Conservation (phyloP, 2,329 filamentous ascomycete genomes). For the Aureobasidium sp. region DNA sequence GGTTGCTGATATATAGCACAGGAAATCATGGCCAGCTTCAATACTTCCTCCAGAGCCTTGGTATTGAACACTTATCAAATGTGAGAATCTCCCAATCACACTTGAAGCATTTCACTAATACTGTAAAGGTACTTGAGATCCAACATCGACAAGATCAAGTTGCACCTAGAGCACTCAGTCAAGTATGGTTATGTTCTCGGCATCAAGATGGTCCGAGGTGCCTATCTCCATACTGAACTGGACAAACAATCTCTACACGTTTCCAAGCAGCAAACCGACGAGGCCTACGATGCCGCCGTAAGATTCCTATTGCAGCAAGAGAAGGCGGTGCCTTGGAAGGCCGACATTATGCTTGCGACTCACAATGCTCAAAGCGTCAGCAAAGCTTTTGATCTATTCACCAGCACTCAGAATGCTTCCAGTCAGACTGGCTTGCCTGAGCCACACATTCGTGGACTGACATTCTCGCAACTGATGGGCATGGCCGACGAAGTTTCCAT, state of each 20-base stretch:
- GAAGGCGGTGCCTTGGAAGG: conserved; percentile 41
- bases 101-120: too few species aligned
- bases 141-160: too few species aligned
- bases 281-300: conserved; percentile 73
- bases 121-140: too few species aligned
- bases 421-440: conserved; percentile 52
- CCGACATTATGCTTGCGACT: conserved; percentile 77
- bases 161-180: too few species aligned
- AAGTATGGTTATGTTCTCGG: conserved; percentile 61
- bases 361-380: conserved; percentile 82
- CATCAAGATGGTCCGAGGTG: conserved; percentile 64
- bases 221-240: conserved; percentile 60
- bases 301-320: conserved; percentile 39
- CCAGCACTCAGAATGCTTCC: conserved; percentile 45
- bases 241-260: conserved; percentile 60
- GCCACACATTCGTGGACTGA: too few species aligned
- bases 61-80: conserved; percentile 12
- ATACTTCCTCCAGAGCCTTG: conserved; percentile 2
- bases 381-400: conserved; percentile 55
- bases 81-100: neutral
- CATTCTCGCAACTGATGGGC: conserved; percentile 87
- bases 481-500: conserved; percentile 95
- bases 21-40: conserved; percentile 8
- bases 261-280: conserved; percentile 59
- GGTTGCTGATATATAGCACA: neutral